Evolutionary conservation across 164 flowering plant genomes (phyloP), one percentile per base, ranked within the genome.

Genomic region (Liquidambar formosana): DNA sequence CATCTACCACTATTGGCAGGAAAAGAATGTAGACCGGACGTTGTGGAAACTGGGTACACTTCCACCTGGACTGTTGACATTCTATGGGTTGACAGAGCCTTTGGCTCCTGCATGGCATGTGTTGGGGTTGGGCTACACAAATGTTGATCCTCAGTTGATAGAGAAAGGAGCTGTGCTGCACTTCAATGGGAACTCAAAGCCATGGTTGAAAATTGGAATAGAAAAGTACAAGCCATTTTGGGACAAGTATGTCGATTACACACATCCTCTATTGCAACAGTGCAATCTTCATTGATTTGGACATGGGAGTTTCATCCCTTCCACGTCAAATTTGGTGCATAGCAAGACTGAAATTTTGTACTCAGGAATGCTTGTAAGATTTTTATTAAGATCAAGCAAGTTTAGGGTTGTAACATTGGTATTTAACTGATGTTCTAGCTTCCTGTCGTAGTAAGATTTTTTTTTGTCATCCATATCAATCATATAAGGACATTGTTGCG

Each of bases 1-100:
- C 14, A 87, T 88, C 61, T 92, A 92, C 73, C 97, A 92, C 66
- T 84, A 92, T 69, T 92, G 97, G 97, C 97, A 92, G 73, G 96
- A 92, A 68, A 82, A 61, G 72, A 92, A 92, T 65, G 81, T 86
- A 0, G 95, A 90, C 71, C 73, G 92, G 57, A 87, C 90, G 10
- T 68, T 92, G 51, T 92, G 97, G 97, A 92, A 92, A 52, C 94
- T 92, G 10, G 97, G 97, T 13, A 92, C 97, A 0, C 77, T 92
- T 19, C 95, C 97, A 8, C 97, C 97, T 4, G 96, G 97, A 21
- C 71, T 92, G 45, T 65, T 92, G 77, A 90, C 97, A 10, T 92
- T 92, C 70, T 92, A 92, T 33, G 96, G 96, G 4, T 67, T 92
- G 74, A 90, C 96, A 0, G 76, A 89, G 71, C 83, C 95, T 11